Percentiles rank a stretch among this genome's conserved stretches.
Conservation (phyloP, 805 yeast genomes). For the Lachancea nothofagi region DNA sequence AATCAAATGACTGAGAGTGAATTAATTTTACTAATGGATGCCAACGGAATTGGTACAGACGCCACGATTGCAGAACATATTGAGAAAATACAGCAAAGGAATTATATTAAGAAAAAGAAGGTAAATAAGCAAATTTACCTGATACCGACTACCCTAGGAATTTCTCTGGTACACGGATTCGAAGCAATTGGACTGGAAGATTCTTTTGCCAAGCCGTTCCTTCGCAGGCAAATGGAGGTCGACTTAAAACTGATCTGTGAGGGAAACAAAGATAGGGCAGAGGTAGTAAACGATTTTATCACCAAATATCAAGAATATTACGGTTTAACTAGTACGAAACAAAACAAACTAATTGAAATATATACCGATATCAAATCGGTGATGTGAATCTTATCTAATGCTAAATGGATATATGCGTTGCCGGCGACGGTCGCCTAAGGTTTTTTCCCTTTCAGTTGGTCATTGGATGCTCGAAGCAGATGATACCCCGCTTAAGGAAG, state of each 20-base stretch:
- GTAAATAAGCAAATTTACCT: constrained; percentile 40
- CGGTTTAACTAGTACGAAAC: constrained; percentile 25
- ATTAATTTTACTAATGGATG: constrained; percentile 88
- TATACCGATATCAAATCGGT: constrained; percentile 25
- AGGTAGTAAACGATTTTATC: constrained; percentile 52
- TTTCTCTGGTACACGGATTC: constrained; percentile 84
- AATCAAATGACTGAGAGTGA: constrained; percentile 84
- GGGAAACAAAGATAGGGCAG: constrained; percentile 49
- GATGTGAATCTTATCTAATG: constrained; percentile 5
- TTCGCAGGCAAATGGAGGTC: constrained; percentile 70
- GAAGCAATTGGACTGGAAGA: constrained; percentile 68
- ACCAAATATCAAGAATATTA: constrained; percentile 51
- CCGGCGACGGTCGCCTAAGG: no score
- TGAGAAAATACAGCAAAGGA: constrained; percentile 63
- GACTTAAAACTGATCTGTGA: constrained; percentile 61
- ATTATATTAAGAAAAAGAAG: constrained; percentile 52
- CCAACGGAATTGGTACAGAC: constrained; percentile 96
- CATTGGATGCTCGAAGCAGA: background rate
- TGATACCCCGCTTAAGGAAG: constrained; percentile 13
- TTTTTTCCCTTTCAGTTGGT: background rate
- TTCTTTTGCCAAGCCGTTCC: constrained; percentile 82
- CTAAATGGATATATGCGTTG: constrained; percentile 1
- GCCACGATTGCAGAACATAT: constrained; percentile 99
- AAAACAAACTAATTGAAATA: constrained; percentile 27
- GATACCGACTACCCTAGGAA: constrained; percentile 78